Evolutionary conservation across 106 monocot genomes (phyloP), one percentile per base, ranked within the genome.

Genomic region (Cymbidium sinense): DNA sequence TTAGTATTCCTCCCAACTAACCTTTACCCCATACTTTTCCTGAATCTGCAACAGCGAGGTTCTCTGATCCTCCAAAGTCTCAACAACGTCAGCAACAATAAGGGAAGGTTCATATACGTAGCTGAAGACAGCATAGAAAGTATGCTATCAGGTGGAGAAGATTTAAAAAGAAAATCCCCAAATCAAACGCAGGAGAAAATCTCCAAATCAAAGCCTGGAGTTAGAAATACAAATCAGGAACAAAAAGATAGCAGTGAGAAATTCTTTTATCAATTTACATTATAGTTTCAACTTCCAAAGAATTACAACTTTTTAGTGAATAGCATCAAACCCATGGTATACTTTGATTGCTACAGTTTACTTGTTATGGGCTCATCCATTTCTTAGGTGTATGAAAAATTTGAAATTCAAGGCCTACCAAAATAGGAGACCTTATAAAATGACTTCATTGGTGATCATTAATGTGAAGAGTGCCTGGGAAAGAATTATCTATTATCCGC

Each of bases 61-160:
- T 76, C 91, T 89, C 43, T 89, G 91, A 17, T 89, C 89, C 74
- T 96, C 96, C 62, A 96, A 81, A 81, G 58, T 70, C 5, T 87
- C 77, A 61, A 96, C 79, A 79, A 85, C 83, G 81, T 84, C 23
- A 21, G 29, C 30, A 34, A 96, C 87, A 50, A 80, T 81, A 6
- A 86, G 73, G 2, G 96, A 91, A 77, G 93, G 83, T 81, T 96
- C 96, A 83, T 93, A 96, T 72, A 96, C 82, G 80, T 80, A 93
- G 72, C 96, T 96, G 81, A 70, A 89, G 35, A 34, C 25, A 70
- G 30, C 47, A 65, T 36, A 37, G 37, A 20, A 77, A 79, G 44
- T 76, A 6, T 37, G 17, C 5, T 35, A 36, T 34, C 70, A 70
- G 19, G 12, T n/a, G 23, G 3, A 58, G 5, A 58, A 5, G 2